Percentiles rank a stretch among this genome's conserved stretches.
Conservation (phyloP, 2,329 filamentous ascomycete genomes). For the Xylaria hypoxylon region DNA sequence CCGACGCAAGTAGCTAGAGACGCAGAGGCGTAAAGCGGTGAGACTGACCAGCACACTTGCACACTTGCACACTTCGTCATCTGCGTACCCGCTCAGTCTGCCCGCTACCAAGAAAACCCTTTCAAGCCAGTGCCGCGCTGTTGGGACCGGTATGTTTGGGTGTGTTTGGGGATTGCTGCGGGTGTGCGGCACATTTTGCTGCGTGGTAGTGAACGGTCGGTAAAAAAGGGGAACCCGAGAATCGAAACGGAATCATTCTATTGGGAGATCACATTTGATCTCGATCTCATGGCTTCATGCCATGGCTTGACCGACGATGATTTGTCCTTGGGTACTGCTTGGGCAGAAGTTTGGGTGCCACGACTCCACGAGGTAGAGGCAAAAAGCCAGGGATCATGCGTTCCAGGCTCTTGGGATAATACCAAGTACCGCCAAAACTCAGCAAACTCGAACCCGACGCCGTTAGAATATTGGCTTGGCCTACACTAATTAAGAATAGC, state of each 20-base stretch:
- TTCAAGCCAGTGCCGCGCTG: slow-evolving; percentile 31
- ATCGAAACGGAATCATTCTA: slow-evolving; percentile 1
- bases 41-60: slow-evolving; percentile 4
- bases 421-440: too few species aligned
- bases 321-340: slow-evolving; percentile 13
- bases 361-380: slow-evolving; percentile 27
- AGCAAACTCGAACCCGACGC: too few species aligned
- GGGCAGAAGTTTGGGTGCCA: slow-evolving; percentile 3
- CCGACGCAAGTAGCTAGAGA: background rate
- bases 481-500: too few species aligned
- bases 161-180: slow-evolving; percentile 18
- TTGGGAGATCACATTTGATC: slow-evolving; percentile 27
- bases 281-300: slow-evolving; percentile 26
- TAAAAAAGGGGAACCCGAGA: background rate
- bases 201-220: slow-evolving; percentile 26
- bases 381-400: slow-evolving; percentile 44
- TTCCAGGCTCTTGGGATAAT: slow-evolving; percentile 47
- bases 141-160: slow-evolving; percentile 32
- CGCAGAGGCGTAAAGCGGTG: slow-evolving; percentile 31
- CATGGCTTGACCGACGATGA: slow-evolving; percentile 22
- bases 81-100: slow-evolving; percentile 8
- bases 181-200: slow-evolving; percentile 23
- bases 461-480: too few species aligned
- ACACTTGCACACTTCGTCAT: too few species aligned
- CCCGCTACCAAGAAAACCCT: slow-evolving; percentile 24